Percentiles rank a stretch among this genome's conserved stretches.
These are phyloP conservation scores for Oxytropis ochrocephala DNA, from an alignment of 306 rosid genomes.

Conservation along the genomic window DNA sequence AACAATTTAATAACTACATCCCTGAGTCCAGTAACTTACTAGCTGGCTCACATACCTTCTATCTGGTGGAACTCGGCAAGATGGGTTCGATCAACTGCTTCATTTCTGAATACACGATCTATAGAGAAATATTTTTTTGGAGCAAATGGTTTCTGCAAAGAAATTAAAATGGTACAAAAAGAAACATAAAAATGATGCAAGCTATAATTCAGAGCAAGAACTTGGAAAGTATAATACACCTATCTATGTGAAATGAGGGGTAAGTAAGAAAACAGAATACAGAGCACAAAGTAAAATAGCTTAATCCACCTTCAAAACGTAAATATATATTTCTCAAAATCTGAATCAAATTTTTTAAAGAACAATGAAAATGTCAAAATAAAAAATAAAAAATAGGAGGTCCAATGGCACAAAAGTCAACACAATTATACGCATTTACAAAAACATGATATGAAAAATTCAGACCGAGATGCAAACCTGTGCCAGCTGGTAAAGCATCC, in stretches of 20 bases:
- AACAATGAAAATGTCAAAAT: not conserved
- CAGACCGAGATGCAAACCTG: conserved; percentile 43
- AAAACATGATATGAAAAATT: conserved; percentile 7
- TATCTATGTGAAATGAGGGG: not conserved
- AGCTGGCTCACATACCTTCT: conserved; percentile 59
- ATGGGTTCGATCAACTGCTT: conserved; percentile 97
- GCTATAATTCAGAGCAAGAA: not conserved
- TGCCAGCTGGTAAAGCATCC: conserved; percentile 84
- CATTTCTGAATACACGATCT: conserved; percentile 96
- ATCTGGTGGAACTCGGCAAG: conserved; percentile 99
- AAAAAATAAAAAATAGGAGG: too few species aligned
- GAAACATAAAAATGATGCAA: not conserved
- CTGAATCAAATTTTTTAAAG: not conserved
- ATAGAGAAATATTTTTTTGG: conserved; percentile 92
- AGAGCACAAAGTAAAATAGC: not conserved
- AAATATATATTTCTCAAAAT: not conserved
- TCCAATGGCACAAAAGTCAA: not conserved
- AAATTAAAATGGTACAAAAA: conserved; percentile 1
- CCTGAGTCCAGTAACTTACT: not conserved
- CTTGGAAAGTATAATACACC: not conserved
- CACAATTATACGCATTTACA: not conserved
- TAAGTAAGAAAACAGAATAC: not conserved
- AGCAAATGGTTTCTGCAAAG: conserved; percentile 67
- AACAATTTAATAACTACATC: not conserved
- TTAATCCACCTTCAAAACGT: not conserved